A percentile compares a stretch with the other conserved stretches of the same genome.
Evolutionary conservation across 2,329 filamentous ascomycete species (phyloP).

Genomic region (Exophiala mesophila): DNA sequence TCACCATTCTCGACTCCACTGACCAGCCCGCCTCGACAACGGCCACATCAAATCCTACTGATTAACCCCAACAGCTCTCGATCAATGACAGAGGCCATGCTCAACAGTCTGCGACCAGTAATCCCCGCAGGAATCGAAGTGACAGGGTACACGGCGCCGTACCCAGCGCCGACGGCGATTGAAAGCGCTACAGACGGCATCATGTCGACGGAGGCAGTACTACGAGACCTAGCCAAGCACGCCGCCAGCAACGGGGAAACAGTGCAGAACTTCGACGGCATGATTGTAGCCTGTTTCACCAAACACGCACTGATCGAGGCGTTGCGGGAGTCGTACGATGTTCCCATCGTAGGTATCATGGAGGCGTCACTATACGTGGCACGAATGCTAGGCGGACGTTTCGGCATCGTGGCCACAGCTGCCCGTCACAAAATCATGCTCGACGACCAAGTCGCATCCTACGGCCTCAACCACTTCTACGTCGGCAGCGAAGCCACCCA

Average conservation of each 20-base stretch:
- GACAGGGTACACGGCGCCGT: slow-evolving; percentile 48
- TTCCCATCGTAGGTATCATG: slow-evolving; percentile 49
- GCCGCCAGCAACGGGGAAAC: slow-evolving; percentile 35
- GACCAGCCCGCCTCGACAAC: slow-evolving; percentile 21
- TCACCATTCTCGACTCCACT: slow-evolving; percentile 26
- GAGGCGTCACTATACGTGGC: slow-evolving; percentile 48
- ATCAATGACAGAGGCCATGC: slow-evolving; percentile 46
- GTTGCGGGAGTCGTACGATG: slow-evolving; percentile 42
- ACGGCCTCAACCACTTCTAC: slow-evolving; percentile 41
- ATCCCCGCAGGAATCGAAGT: slow-evolving; percentile 46
- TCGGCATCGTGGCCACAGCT: slow-evolving; percentile 43
- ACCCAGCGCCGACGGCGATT: slow-evolving; percentile 47
- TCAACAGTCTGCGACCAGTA: slow-evolving; percentile 39
- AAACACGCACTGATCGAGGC: slow-evolving; percentile 45
- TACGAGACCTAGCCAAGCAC: slow-evolving; percentile 39
- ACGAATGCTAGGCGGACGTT: slow-evolving; percentile 44
- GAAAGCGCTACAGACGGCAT: slow-evolving; percentile 48
- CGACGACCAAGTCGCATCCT: slow-evolving; percentile 37
- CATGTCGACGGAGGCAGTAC: slow-evolving; percentile 46
- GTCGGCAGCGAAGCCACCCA: slow-evolving; percentile 41
- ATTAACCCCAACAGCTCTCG: slow-evolving; percentile 47
- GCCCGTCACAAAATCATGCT: slow-evolving; percentile 38
- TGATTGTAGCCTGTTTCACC: slow-evolving; percentile 48
- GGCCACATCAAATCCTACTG: slow-evolving; percentile 37
- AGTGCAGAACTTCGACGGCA: slow-evolving; percentile 40